phyloP scores from a whole-genome alignment of 495 filamentous ascomycete species.

The Podospora comata region DNA sequence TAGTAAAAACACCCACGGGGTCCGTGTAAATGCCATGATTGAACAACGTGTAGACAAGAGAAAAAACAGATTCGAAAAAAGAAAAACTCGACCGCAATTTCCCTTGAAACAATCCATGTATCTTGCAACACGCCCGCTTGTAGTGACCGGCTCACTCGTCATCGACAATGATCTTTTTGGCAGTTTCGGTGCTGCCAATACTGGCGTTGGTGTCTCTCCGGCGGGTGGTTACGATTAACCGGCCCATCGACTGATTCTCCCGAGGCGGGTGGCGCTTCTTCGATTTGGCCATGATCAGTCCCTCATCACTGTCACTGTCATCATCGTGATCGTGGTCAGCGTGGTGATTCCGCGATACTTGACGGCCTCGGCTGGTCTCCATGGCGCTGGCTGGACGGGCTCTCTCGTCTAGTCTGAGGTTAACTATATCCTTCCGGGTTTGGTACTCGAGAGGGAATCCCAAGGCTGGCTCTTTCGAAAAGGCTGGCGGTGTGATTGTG shows the following conservation, averaged over 20 bases:
- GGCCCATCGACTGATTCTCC: conserved; percentile 31
- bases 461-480: conserved; percentile 43
- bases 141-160: conserved; percentile 23
- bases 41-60: conserved; percentile 5
- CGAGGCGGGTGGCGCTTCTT: conserved; percentile 36
- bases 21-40: conserved; percentile 3
- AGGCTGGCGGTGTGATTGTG: conserved; percentile 51
- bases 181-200: conserved; percentile 54
- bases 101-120: background rate
- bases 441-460: conserved; percentile 42
- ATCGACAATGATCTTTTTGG: conserved; percentile 50
- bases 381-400: conserved; percentile 3
- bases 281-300: conserved; percentile 45
- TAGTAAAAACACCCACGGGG: background rate
- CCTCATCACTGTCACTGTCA: conserved; percentile 56
- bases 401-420: conserved; percentile 25
- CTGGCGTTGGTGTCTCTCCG: conserved; percentile 52
- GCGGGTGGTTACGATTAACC: conserved; percentile 33
- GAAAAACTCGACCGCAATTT: background rate
- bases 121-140: conserved; percentile 3
- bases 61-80: conserved; percentile 8
- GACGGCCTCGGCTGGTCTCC: conserved; percentile 1
- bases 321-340: conserved; percentile 47
- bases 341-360: background rate
- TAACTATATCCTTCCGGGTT: conserved; percentile 19